Percentiles rank a stretch among this genome's conserved stretches.
These are phyloP conservation scores for Annulohypoxylon truncatum DNA, from an alignment of 2,329 filamentous ascomycete genomes.

Conservation along the genomic window DNA sequence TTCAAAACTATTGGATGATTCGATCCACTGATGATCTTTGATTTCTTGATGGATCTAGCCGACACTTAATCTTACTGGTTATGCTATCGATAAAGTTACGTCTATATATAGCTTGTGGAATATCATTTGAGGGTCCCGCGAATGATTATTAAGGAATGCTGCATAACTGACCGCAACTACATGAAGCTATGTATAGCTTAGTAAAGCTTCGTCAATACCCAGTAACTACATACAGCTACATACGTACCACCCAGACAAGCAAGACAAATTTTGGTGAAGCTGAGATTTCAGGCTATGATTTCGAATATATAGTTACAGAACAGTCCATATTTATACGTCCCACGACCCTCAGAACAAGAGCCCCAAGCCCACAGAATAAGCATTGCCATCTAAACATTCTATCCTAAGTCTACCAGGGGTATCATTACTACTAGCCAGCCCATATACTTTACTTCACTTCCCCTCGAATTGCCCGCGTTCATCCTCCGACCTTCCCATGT, in stretches of 20 bases:
- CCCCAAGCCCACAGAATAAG: neutral
- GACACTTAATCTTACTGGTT: neutral
- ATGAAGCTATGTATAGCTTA: neutral
- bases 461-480: neutral
- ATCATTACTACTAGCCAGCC: conserved; percentile 25
- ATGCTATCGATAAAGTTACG: neutral
- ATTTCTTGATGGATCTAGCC: neutral
- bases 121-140: neutral
- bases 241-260: too few species aligned
- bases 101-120: neutral
- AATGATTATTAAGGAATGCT: neutral
- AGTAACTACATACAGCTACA: too few species aligned
- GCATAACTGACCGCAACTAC: neutral
- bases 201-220: neutral
- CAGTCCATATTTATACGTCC: neutral
- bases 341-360: neutral
- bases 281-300: neutral
- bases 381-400: conserved; percentile 9
- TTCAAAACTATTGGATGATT: neutral
- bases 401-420: conserved; percentile 26
- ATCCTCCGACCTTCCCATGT: neutral
- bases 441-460: neutral
- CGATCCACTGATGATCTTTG: neutral
- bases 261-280: neutral
- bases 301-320: neutral